Percentiles rank a stretch among this genome's conserved stretches.
Conservation (phyloP, 331 rosid species). For the Cucumis variabilis region DNA sequence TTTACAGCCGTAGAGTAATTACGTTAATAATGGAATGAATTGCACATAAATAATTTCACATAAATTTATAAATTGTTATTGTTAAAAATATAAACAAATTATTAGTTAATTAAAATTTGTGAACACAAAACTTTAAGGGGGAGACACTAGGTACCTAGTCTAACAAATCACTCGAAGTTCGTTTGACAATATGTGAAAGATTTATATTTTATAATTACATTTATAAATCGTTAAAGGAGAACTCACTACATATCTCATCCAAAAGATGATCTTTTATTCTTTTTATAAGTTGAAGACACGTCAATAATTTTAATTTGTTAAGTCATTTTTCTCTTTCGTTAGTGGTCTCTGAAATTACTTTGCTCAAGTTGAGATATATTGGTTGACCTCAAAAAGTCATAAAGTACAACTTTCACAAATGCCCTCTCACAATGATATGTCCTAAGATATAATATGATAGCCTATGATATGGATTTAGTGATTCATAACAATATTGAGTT, state of each 20-base stretch:
- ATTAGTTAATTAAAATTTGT: too few relatives aligned
- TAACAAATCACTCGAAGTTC: neutral
- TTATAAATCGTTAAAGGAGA: neutral
- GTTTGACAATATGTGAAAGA: neutral
- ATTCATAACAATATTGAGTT: neutral
- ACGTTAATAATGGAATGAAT: too few relatives aligned
- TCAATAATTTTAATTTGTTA: neutral
- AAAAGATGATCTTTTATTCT: neutral
- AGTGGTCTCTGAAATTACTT: neutral
- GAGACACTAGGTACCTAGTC: too few relatives aligned
- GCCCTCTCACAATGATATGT: neutral
- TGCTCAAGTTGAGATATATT: neutral
- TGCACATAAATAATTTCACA: too few relatives aligned
- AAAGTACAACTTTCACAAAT: neutral
- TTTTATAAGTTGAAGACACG: neutral
- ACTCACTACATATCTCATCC: neutral
- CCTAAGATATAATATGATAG: constrained; percentile 13
- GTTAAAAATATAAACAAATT: too few relatives aligned
- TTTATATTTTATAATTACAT: neutral
- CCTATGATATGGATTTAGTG: neutral
- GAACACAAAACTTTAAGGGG: too few relatives aligned
- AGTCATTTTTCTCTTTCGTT: too few relatives aligned
- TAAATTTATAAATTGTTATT: too few relatives aligned
- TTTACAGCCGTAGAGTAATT: too few relatives aligned
- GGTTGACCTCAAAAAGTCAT: constrained; percentile 13